Percentiles rank a stretch among this genome's conserved stretches.
Conservation (phyloP, 2,329 filamentous ascomycete species). For the Beauveria pseudobassiana region DNA sequence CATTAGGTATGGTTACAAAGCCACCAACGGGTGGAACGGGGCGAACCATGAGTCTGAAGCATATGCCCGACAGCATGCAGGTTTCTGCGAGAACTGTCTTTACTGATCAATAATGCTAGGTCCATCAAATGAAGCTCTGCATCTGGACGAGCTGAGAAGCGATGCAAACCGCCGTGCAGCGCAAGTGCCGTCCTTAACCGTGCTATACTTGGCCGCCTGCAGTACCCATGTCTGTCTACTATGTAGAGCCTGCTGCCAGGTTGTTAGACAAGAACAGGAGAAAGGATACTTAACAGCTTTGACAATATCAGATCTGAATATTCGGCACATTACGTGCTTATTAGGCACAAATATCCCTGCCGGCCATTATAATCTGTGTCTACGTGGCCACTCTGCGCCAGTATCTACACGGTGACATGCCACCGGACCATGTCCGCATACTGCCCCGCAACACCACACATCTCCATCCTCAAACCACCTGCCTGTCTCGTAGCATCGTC, state of each 20-base stretch:
- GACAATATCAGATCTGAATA: too few species aligned
- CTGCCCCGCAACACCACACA: neutral
- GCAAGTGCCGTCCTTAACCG: neutral
- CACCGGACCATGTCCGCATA: neutral
- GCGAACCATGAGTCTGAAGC: neutral
- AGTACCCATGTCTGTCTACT: neutral
- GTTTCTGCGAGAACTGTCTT: neutral
- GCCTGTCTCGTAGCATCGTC: neutral
- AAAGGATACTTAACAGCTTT: too few species aligned
- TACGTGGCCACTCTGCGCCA: too few species aligned
- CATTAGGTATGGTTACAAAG: neutral
- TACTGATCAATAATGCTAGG: neutral
- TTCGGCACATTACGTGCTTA: too few species aligned
- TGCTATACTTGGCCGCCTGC: neutral
- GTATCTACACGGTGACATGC: neutral
- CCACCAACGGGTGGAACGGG: neutral
- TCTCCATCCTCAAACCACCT: conserved; percentile 2
- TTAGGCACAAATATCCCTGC: neutral
- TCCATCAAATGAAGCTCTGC: neutral
- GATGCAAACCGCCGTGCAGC: neutral
- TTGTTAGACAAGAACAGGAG: neutral
- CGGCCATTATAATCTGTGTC: neutral
- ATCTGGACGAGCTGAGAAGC: neutral
- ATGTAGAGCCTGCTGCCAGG: neutral
- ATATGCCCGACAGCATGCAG: neutral